Evolutionary conservation across 2,329 filamentous ascomycete species (phyloP).

Genomic region (Sphaceloma murrayae): DNA sequence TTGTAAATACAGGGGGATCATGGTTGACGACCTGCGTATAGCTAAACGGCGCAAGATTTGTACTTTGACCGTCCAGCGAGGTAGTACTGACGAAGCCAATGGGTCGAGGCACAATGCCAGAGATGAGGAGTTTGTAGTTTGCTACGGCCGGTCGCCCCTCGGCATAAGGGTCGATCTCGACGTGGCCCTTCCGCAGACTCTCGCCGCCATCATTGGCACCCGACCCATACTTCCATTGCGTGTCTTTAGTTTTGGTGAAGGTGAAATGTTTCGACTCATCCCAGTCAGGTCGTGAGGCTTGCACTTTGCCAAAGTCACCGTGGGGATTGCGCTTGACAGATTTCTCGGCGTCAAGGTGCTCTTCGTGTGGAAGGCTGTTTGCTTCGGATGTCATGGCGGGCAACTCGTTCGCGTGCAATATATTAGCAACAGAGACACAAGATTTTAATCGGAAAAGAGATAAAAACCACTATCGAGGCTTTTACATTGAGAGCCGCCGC

Average conservation of each 20-base stretch:
- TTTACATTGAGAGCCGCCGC: background rate
- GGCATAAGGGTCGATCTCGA: slow-evolving; percentile 72
- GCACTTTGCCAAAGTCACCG: slow-evolving; percentile 64
- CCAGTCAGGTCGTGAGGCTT: slow-evolving; percentile 56
- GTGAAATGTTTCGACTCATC: slow-evolving; percentile 41
- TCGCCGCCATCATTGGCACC: slow-evolving; percentile 52
- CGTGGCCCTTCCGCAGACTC: slow-evolving; percentile 48
- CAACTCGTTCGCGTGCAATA: too few relatives aligned
- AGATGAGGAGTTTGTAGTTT: slow-evolving; percentile 92
- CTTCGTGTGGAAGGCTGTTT: slow-evolving; percentile 2
- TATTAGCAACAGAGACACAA: background rate
- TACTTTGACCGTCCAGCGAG: slow-evolving; percentile 50
- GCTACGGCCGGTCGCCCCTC: slow-evolving; percentile 54
- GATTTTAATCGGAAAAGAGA: background rate
- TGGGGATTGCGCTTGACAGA: slow-evolving; percentile 55
- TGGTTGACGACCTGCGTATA: slow-evolving; percentile 79
- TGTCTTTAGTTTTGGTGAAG: slow-evolving; percentile 54
- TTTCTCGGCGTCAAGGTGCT: slow-evolving; percentile 30
- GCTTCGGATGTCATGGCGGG: background rate
- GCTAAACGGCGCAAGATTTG: slow-evolving; percentile 78
- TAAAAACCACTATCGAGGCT: too few relatives aligned
- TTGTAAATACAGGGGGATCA: slow-evolving; percentile 74
- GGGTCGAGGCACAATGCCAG: slow-evolving; percentile 68
- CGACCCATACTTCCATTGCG: slow-evolving; percentile 55
- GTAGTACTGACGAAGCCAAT: slow-evolving; percentile 56